These are phyloP conservation scores for Starmerella riodocensis DNA, from an alignment of 805 yeast species.

Conservation along the genomic window DNA sequence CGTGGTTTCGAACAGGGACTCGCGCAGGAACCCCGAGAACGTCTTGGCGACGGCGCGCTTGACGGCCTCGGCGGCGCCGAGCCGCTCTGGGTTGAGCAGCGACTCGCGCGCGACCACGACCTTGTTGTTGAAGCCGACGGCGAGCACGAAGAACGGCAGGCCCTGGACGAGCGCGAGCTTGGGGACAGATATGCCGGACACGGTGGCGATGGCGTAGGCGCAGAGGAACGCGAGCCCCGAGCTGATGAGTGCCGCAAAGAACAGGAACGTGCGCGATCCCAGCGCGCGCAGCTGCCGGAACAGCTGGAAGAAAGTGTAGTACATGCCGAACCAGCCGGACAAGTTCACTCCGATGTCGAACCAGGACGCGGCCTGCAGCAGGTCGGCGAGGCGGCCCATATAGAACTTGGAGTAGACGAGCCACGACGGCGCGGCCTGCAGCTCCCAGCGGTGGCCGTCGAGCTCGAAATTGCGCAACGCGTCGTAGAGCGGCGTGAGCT, in stretches of 20 bases:
- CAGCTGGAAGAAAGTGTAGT: conserved; percentile 63
- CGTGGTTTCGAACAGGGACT: conserved; percentile 56
- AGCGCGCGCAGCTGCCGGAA: conserved; percentile 61
- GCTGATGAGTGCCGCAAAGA: conserved; percentile 60
- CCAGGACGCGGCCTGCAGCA: conserved; percentile 55
- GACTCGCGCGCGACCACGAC: conserved; percentile 45
- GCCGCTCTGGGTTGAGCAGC: conserved; percentile 21
- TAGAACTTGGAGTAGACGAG: conserved; percentile 28
- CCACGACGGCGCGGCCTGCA: conserved; percentile 31
- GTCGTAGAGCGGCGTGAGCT: conserved; percentile 3
- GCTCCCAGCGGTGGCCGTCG: conserved; percentile 30
- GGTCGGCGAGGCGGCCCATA: conserved; percentile 24
- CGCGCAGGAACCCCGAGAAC: conserved; percentile 43
- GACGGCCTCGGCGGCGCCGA: conserved; percentile 33
- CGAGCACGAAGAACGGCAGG: conserved; percentile 80
- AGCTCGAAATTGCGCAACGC: conserved; percentile 14
- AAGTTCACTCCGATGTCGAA: conserved; percentile 72
- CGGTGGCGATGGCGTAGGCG: conserved; percentile 52
- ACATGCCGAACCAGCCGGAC: conserved; percentile 75
- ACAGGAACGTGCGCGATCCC: conserved; percentile 83
- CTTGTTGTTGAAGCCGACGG: conserved; percentile 83
- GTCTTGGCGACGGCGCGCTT: conserved; percentile 31
- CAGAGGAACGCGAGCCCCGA: conserved; percentile 73
- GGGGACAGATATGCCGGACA: conserved; percentile 50
- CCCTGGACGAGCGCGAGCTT: conserved; percentile 75